phyloP scores from a whole-genome alignment of 768 basidiomycete genomes.

The Galerina marginata region DNA sequence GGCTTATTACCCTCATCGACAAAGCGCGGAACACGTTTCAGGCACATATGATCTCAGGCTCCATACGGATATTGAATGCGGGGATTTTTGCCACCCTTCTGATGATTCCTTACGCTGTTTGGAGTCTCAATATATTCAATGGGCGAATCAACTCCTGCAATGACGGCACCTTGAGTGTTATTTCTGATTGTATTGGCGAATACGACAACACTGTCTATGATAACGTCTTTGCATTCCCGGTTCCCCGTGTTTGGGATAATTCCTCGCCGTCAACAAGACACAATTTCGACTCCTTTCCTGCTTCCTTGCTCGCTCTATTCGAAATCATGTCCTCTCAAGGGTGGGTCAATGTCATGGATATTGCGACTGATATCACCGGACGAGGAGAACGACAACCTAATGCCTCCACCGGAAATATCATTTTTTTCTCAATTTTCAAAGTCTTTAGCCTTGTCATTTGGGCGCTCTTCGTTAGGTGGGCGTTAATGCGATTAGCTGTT shows the following conservation, averaged over 20 bases:
- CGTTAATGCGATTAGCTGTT: slow-evolving; percentile 14
- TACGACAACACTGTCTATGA: slow-evolving; percentile 69
- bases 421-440: slow-evolving; percentile 93
- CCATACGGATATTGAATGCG: slow-evolving; percentile 84
- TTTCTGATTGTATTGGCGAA: slow-evolving; percentile 75
- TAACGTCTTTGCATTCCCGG: slow-evolving; percentile 66
- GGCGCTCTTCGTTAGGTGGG: slow-evolving; percentile 89
- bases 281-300: slow-evolving; percentile 86
- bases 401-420: slow-evolving; percentile 78
- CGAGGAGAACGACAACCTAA: slow-evolving; percentile 68
- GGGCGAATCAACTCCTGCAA: slow-evolving; percentile 88
- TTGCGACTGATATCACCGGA: slow-evolving; percentile 80
- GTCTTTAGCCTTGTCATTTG: slow-evolving; percentile 89
- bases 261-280: slow-evolving; percentile 84
- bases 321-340: slow-evolving; percentile 97
- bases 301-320: slow-evolving; percentile 88
- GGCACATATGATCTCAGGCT: slow-evolving; percentile 85
- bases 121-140: slow-evolving; percentile 93
- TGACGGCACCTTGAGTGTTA: slow-evolving; percentile 59
- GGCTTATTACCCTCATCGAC: slow-evolving; percentile 88
- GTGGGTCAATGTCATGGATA: slow-evolving; percentile 92
- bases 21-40: slow-evolving; percentile 88
- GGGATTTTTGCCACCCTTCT: slow-evolving; percentile 88
- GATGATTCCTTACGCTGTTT: slow-evolving; percentile 91
- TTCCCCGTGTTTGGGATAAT: slow-evolving; percentile 91